Evolutionary conservation across 306 rosid species (phyloP).

Genomic region (Gillenia trifoliata): DNA sequence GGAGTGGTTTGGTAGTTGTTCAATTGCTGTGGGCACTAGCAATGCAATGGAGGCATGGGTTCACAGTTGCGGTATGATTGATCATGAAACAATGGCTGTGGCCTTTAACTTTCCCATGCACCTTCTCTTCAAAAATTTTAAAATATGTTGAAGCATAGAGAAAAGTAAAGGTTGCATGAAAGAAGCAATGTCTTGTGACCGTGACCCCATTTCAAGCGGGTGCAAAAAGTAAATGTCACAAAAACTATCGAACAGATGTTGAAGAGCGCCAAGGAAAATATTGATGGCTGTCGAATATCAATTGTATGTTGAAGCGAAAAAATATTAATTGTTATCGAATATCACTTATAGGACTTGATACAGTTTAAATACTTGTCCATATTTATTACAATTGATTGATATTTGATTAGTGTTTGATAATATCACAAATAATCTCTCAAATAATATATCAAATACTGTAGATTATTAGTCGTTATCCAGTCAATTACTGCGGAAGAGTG

Average conservation of each 20-base stretch:
- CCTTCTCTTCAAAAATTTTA: constrained; percentile 23
- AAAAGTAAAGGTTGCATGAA: constrained; percentile 14
- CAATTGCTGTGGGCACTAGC: constrained; percentile 12
- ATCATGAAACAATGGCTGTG: constrained; percentile 73
- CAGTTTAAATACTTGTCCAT: background rate
- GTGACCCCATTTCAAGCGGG: constrained; percentile 45
- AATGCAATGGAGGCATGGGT: constrained; percentile 34
- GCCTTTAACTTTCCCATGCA: constrained; percentile 35
- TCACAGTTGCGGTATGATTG: constrained; percentile 60
- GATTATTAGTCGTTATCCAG: background rate
- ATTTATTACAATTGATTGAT: background rate
- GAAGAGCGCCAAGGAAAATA: background rate
- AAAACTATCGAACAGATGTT: background rate
- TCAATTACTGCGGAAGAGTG: background rate
- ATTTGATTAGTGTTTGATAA: background rate
- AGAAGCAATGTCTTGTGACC: constrained; percentile 21
- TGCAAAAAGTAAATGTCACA: constrained; percentile 39
- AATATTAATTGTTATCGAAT: too few relatives aligned
- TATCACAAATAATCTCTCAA: too few relatives aligned
- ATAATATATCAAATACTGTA: background rate
- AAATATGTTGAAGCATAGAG: constrained; percentile 9
- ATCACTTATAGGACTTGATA: too few relatives aligned
- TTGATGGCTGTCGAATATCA: background rate
- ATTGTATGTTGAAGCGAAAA: background rate
- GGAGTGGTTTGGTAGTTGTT: constrained; percentile 5